Base-by-base conservation (phyloP, 352 stramenopile species). In the Blastocystis sp. region DNA sequence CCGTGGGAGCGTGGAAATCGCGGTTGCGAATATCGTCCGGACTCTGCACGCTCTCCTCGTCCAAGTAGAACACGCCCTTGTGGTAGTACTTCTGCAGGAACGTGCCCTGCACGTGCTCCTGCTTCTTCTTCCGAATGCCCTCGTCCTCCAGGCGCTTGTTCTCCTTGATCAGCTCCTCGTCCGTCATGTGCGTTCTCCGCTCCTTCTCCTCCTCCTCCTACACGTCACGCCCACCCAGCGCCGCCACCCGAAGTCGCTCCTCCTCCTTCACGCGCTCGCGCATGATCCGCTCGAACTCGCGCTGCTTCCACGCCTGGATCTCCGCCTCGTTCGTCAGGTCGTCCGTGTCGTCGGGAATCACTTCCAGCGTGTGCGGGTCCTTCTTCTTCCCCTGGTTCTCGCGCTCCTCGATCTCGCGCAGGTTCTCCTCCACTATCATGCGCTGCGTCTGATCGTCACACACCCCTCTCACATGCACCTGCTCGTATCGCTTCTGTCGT, bases 71-170 rank as follows among this genome's bases (percentile, higher is more conserved):
- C 0, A 95, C 96, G 60, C 97, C 97, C 90, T 98, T 97, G 92
- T 99, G 97, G 92, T 98, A 98, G 91, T 98, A 99, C 80, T 98
- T 97, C 90, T 98, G 97, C 92, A 98, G 94, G 91, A 98, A 98
- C 88, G 96, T 97, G 71, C 94, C 94, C 91, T 97, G 97, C 61
- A 91, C 91, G 69, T 93, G 93, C 41, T 91, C 90, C 90, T 96
- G 96, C 63, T 94, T 93, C 70, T 93, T 91, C 60, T 94, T 95
- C 55, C 94, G 94, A n/a, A 94, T 50, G 19, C 81, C 70, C 41
- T 80, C 69, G 24, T 88, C 90, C 51, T 92, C 60, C 19, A 91
- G 31, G 21, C 51, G 55, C 33, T 55, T 51, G 90, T 99, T 96
- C 91, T 99, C 96, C 31, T 93, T 91, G 12, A 94, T 91, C 10